Percentiles rank a stretch among this genome's conserved stretches.
Conservation (phyloP, 139 green algal genomes). For the Ostreobium quekettii region DNA sequence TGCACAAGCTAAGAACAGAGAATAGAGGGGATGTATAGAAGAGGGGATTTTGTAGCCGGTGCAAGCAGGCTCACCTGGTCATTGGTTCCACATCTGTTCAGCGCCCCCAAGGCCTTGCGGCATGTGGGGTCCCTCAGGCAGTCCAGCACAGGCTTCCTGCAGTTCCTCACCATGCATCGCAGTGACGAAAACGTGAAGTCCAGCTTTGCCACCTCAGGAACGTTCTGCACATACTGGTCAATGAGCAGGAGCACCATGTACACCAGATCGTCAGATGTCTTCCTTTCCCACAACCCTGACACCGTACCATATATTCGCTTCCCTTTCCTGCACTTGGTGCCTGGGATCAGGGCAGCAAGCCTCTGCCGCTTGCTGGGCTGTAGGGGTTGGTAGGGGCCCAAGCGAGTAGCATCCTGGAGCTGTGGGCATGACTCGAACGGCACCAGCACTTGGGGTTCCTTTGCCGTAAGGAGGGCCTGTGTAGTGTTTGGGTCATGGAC, state of each 20-base stretch:
- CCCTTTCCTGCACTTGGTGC: not conserved
- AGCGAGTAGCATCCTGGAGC: not conserved
- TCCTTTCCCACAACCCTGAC: not conserved
- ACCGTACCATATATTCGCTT: not conserved
- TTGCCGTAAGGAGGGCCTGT: not conserved
- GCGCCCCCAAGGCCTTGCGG: conserved; percentile 71
- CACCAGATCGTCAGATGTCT: conserved; percentile 25
- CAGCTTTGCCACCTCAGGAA: conserved; percentile 28
- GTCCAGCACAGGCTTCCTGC: conserved; percentile 46
- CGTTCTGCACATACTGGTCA: conserved; percentile 48
- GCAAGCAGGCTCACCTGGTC: conserved; percentile 59
- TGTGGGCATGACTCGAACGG: not conserved
- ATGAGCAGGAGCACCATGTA: conserved; percentile 69
- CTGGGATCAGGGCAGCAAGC: not conserved
- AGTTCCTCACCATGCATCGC: conserved; percentile 72
- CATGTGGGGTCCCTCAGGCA: conserved; percentile 71
- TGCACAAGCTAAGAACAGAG: too few relatives aligned
- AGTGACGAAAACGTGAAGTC: conserved; percentile 40
- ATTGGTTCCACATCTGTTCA: conserved; percentile 70
- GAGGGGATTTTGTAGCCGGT: not conserved
- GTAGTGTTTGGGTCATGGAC: not conserved
- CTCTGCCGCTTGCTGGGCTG: not conserved
- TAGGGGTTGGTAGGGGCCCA: not conserved
- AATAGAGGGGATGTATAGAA: too few relatives aligned
- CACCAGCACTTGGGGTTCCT: not conserved